phyloP scores from a whole-genome alignment of 139 green algal species.

The Chlamydomonas applanata region DNA sequence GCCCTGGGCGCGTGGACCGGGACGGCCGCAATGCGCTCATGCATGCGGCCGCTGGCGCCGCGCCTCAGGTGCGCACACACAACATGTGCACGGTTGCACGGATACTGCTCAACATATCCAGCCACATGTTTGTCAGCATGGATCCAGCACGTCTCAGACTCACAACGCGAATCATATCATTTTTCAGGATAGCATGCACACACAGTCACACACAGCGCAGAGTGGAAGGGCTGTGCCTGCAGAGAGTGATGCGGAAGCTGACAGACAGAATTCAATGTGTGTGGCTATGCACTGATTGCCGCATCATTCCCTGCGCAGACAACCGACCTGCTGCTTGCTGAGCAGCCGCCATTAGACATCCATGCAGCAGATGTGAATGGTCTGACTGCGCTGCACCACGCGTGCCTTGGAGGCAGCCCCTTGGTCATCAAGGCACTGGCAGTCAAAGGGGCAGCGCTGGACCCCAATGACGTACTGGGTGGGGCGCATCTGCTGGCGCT shows the following conservation, averaged over 20 bases:
- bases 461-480: not conserved
- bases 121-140: no score
- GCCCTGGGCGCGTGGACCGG: not conserved
- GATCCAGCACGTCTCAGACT: no score
- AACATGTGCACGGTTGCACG: no score
- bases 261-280: no score
- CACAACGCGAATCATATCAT: no score
- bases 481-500: constrained; percentile 26
- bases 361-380: not conserved
- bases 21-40: constrained; percentile 23
- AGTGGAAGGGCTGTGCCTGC: no score
- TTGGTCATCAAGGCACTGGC: constrained; percentile 9
- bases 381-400: constrained; percentile 20
- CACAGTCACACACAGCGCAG: not conserved
- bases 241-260: no score
- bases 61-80: constrained; percentile 3
- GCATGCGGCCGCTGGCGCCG: constrained; percentile 21
- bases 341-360: constrained; percentile 6
- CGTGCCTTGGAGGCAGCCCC: constrained; percentile 18
- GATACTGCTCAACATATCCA: no score
- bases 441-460: not conserved
- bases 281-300: not conserved
- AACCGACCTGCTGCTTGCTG: not conserved
- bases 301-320: not conserved
- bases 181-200: no score